Evolutionary conservation across 345 rosid species (phyloP), one percentile per base, ranked within the genome.

Genomic region (Populus ilicifolia): DNA sequence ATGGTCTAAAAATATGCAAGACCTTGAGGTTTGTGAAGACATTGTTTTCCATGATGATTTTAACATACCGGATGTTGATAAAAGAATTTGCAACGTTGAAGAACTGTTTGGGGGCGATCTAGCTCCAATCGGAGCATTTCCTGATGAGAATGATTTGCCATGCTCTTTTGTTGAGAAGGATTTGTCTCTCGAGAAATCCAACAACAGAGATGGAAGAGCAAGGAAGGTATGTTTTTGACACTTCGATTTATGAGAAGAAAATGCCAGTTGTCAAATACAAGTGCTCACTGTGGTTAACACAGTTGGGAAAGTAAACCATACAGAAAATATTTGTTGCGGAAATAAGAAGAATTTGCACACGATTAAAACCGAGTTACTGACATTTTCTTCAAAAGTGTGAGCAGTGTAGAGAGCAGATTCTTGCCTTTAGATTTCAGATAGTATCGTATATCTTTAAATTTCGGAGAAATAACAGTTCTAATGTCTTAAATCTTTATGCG

Each of bases 1-100:
- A 44, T 89, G 96, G 96, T 67, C 90, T 84, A 96, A 91, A 77
- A 92, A 88, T 77, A 85, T 94, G 84, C 94, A 89, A 89, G 98
- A 94, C 73, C 86, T 92, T 76, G 97, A 94, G 18, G 89, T 92
- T 72, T 94, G 97, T 71, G 91, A 94, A 82, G 95, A 94, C 69
- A 27, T 78, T 59, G 79, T 82, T 13, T 80, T 76, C 67, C 78
- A 77, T 56, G 92, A 89, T 64, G 89, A 92, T 80, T 85, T 89
- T 41, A 86, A 87, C 72, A 91, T 90, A 62, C 97, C 97, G 41
- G 97, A 94, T 72, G 90, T 94, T 67, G 97, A 91, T 81, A 77
- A 88, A 75, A 88, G 92, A 56, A 92, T 92, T 78, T 78, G 82
- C 75, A 91, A 88, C 88, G 88, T 88, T 75, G 98, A 94, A 78